Evolutionary conservation across 2,329 filamentous ascomycete genomes (phyloP), one percentile per base, ranked within the genome.

Genomic region (Phialophora chinensis): DNA sequence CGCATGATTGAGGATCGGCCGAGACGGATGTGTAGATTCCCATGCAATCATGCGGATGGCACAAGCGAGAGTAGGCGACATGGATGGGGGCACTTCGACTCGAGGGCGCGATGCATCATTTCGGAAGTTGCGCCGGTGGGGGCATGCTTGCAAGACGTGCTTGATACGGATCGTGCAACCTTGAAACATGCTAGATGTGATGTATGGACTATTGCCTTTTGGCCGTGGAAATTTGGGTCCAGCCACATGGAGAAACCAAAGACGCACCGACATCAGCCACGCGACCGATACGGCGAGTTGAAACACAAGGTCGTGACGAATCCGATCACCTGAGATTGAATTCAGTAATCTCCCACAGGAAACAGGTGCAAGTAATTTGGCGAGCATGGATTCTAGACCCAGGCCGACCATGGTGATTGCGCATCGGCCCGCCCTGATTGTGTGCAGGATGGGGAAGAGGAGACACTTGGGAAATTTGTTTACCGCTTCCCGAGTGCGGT

Each of bases 121-220:
- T 42, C 62, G 68, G 68, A 66, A 67, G 65, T 69, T 69, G 65
- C 59, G 47, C 62, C 60, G 55, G 60, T 35, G 59, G 60, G 56
- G 38, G 44, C 17, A 44, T 55, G 20, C 52, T 47, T 35, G 20
- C 25, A 54, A 50, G 57, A 27, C 49, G 20, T 14, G 49, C 49
- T 23, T 27, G 49, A 52, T 27, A 20, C n/a, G 38, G 42, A 20
- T 35, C 27, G 17, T 33, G 27, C 17, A 60, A 23, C 12, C 25
- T 69, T 65, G 67, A 69, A 67, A 60, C 57, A 35, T 60, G 42
- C 29, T 29, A 60, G 47, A 20, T 38, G 35, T 55, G 65, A 25
- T 44, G 31, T 23, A 14, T 49, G 65, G 56, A 60, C 62, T 60
- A 69, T 69, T 69, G 65, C 62, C 61, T 52, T 65, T 50, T 52